Base-by-base conservation (phyloP, 1,139 yeast species). In the Candida tetrigidarum region DNA sequence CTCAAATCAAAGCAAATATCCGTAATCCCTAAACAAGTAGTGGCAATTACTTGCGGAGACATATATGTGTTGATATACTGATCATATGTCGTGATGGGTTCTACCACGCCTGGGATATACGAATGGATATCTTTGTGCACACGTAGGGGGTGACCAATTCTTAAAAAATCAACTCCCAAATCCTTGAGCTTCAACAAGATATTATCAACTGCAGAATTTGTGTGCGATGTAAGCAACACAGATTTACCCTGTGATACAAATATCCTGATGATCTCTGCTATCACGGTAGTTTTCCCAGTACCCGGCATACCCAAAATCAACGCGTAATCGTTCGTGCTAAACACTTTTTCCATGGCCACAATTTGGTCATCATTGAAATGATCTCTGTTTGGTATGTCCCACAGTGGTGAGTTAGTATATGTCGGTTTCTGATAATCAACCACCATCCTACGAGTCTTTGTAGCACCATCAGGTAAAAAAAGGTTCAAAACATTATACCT, bases 261-360 rank as follows among this genome's bases (percentile, higher is more conserved):
- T 32, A 77, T 67, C 47, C 77, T 73, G 37, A 92, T 85, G 12
- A 93, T 62, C 39, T 85, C 84, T 0, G 96, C 89, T 48, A 93
- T 89, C 0, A 92, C 86, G 0, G 98, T 92, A 0, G 99, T 93
- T 60, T 95, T 93, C 12, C 99, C 99, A 0, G 99, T 93, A 2
- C 99, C 99, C 0, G 99, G 99, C 99, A 95, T 93, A 1, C 99
- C 99, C 46, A 92, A 67, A 27, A 93, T 80, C 52, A 93, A 71
- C 2, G 93, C 74, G 60, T 88, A 93, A 59, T 92, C 96, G 41
- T 84, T 65, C 0, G 96, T 78, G 15, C 75, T 62, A 43, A 90
- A 60, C 0, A 83, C 90, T 51, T 75, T 78, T 10, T 81, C 76
- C 37, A 93, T 74, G 0, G 98, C 98, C 2, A 50, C 55, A 4